Evolutionary conservation across 495 filamentous ascomycete genomes (phyloP), one percentile per base, ranked within the genome.

Genomic region (Penicillium soppii): DNA sequence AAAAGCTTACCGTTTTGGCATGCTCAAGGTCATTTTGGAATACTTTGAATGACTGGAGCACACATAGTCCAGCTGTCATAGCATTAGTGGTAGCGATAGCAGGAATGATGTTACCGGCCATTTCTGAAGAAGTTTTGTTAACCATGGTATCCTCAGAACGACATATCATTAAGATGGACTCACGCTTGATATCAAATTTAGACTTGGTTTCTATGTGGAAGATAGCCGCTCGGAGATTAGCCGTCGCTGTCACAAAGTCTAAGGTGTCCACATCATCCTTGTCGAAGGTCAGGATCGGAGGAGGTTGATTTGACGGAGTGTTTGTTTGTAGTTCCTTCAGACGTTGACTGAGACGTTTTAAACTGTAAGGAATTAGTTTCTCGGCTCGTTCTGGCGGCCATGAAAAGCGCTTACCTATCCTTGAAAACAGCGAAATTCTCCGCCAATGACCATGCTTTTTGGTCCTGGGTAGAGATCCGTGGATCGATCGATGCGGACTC

Each of bases 41-140:
- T 29, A 97, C 88, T 67, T 96, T 97, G 74, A 95, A 91, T 1
- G 91, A 85, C 67, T 99, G 88, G 6, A 99, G 73, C 4, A 97
- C 94, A 64, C 91, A 97, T 20, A 99, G 78, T 12, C 89, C 86
- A 10, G 94, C 94, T 4, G 92, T 94, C 69, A 97, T 95, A 10
- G 95, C 94, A 65, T 99, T 99, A 0, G 94, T 97, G 0, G 94
- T 99, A 1, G 94, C 94, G 66, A 99, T 99, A 3, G 94, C 95
- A 0, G 94, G 94, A 48, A 99, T 97, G 60, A 99, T 99, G 59
- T 97, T 97, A 43, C 94, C 94, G 20, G 94, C 94, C 91, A 97
- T 99, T 71, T 97, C 82, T 85, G 43, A 32, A 43, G 22, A 27
- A 16, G n/a, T 0, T 5, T 3, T 46, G 33, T 63, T 36, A 59